Percentiles rank a stretch among this genome's conserved stretches.
phyloP scores from a whole-genome alignment of 1,284 basidiomycete species.

The Xerocomus minutiporus region DNA sequence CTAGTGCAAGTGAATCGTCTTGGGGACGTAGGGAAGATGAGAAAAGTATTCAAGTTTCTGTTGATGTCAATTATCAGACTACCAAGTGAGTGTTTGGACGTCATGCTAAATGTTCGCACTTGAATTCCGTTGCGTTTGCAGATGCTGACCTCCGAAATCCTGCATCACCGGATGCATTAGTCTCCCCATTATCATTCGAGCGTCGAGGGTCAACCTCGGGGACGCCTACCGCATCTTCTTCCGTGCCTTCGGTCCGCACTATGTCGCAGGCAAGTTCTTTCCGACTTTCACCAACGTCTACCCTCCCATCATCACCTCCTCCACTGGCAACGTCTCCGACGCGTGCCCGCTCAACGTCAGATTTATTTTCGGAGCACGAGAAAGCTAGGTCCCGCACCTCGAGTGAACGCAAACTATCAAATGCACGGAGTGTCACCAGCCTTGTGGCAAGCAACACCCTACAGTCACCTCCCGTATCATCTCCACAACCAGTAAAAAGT shows the following conservation, averaged over 20 bases:
- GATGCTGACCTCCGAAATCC: constrained; percentile 56
- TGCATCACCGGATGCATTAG: constrained; percentile 60
- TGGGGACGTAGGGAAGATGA: constrained; percentile 55
- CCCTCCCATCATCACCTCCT: constrained; percentile 33
- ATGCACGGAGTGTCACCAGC: constrained; percentile 29
- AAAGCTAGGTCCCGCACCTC: constrained; percentile 34
- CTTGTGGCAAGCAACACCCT: constrained; percentile 22
- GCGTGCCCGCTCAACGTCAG: constrained; percentile 52
- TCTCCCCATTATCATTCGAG: constrained; percentile 49
- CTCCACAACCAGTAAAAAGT: constrained; percentile 13
- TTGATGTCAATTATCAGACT: constrained; percentile 54
- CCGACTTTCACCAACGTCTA: constrained; percentile 32
- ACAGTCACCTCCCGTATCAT: constrained; percentile 17
- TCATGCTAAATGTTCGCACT: constrained; percentile 4
- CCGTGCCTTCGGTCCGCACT: constrained; percentile 31
- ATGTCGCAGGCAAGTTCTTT: constrained; percentile 28
- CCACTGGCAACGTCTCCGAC: constrained; percentile 42
- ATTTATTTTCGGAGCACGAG: constrained; percentile 50
- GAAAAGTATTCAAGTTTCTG: constrained; percentile 62
- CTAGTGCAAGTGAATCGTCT: constrained; percentile 58
- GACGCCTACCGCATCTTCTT: constrained; percentile 48
- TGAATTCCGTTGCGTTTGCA: constrained; percentile 9
- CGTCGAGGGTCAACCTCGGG: constrained; percentile 37
- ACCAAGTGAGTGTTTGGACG: constrained; percentile 41
- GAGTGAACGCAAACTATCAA: constrained; percentile 31